Base-by-base conservation (phyloP, 371 early-diverging fungal genomes). In the Actinomortierella ambigua region DNA sequence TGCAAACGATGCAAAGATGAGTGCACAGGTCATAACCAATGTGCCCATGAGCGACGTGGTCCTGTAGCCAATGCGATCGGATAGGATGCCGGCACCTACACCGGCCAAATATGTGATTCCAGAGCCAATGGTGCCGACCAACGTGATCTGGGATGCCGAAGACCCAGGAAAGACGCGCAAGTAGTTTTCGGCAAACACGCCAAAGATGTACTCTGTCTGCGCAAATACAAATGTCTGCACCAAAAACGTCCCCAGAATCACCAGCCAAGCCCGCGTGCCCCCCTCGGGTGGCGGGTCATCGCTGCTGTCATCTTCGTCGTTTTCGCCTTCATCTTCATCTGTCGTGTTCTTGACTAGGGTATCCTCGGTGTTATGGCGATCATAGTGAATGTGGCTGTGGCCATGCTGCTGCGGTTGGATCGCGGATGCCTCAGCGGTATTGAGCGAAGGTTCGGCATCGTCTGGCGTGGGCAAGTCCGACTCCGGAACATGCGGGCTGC, bases 161-260 rank as follows among this genome's bases (percentile, higher is more conserved):
- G 68, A 18, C 1, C 17, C 14, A 9, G 55, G 62, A 39, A 53
- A 68, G 15, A 39, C 39, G 6, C 26, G 28, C 13, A 48, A 18
- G 46, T 61, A 61, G 14, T 68, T 53, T 44, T 61, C 57, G 14
- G 27, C 62, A 61, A 61, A 68, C 40, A 68, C 50, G 0, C 68
- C 68, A 57, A 57, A 61, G 18, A 68, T 61, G 34, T 57, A 68
- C 47, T 68, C 62, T 18, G 68, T 68, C 2, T 61, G 68, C 2
- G 68, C 68, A 61, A 68, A 68, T 11, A 54, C 57, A 57, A 68
- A 68, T 1, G 58, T 61, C 47, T 62, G 68, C 42, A 68, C 49
- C 54, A 68, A n/a, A 18, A 58, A 40, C 1, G 62, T 57, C 1
- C 42, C 68, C 49, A 68, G 1, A 2, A 68, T 62, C 15, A 68